These are phyloP conservation scores for Triangularia setosa DNA, from an alignment of 2,329 filamentous ascomycete genomes.

Conservation along the genomic window DNA sequence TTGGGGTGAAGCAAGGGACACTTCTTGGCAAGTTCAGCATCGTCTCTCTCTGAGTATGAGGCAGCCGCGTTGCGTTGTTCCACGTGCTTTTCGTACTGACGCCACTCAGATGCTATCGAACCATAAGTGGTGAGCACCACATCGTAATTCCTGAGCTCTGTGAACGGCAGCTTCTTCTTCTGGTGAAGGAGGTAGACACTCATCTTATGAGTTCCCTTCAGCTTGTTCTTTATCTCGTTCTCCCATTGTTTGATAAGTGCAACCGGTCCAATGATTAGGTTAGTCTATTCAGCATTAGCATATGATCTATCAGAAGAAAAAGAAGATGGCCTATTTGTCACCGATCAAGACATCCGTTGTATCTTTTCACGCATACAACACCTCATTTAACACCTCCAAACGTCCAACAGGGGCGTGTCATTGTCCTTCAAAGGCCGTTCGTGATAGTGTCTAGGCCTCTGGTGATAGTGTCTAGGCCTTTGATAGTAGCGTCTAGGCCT, in stretches of 20 bases:
- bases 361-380: not conserved
- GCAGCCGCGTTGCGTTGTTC: constrained; percentile 43
- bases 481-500: not conserved
- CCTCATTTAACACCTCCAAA: not conserved
- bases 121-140: constrained; percentile 78
- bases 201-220: constrained; percentile 56
- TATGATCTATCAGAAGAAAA: not conserved
- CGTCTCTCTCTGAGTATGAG: constrained; percentile 29
- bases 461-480: not conserved
- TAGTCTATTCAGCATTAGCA: constrained; percentile 47
- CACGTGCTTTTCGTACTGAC: constrained; percentile 53
- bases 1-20: constrained; percentile 59
- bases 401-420: not conserved
- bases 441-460: not conserved
- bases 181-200: constrained; percentile 68
- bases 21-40: constrained; percentile 33
- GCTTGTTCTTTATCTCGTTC: constrained; percentile 68
- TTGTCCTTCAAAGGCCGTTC: not conserved
- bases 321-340: not conserved
- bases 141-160: constrained; percentile 62
- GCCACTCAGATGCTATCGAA: constrained; percentile 64
- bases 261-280: constrained; percentile 77
- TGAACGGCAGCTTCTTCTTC: constrained; percentile 53
- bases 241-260: constrained; percentile 82
- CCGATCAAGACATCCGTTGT: not conserved